These are phyloP conservation scores for Saturnispora diversa DNA, from an alignment of 805 yeast species.

Conservation along the genomic window DNA sequence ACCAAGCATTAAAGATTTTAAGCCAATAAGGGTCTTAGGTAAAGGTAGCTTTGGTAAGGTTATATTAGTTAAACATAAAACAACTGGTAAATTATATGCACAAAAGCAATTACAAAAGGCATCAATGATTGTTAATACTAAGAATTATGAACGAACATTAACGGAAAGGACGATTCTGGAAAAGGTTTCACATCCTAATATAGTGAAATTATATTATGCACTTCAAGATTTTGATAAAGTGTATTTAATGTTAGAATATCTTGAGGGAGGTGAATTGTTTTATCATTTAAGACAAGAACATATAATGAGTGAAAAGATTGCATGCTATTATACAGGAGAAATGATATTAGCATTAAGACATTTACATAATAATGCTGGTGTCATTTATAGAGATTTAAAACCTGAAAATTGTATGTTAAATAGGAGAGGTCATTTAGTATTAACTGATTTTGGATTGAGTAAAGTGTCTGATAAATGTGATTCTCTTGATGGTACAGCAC, in stretches of 20 bases:
- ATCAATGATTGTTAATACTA: conserved; percentile 51
- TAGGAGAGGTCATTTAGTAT: conserved; percentile 66
- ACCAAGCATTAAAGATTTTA: conserved; percentile 46
- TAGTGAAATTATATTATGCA: conserved; percentile 75
- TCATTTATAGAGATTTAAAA: conserved; percentile 79
- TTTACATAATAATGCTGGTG: conserved; percentile 62
- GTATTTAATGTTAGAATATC: conserved; percentile 68
- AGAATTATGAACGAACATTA: conserved; percentile 66
- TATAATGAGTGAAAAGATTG: conserved; percentile 51
- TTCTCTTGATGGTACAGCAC: conserved; percentile 69
- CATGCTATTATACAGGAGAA: conserved; percentile 74
- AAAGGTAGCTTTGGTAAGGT: conserved; percentile 89
- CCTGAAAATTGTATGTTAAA: conserved; percentile 85
- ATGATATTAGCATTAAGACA: conserved; percentile 71
- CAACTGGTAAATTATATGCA: conserved; percentile 63
- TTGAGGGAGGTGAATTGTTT: conserved; percentile 84
- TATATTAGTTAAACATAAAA: conserved; percentile 57
- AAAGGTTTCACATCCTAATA: conserved; percentile 66
- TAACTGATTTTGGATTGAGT: conserved; percentile 81
- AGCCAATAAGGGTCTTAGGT: conserved; percentile 70
- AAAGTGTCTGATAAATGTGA: conserved; percentile 41
- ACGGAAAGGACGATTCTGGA: conserved; percentile 72
- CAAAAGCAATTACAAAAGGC: conserved; percentile 84
- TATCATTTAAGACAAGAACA: conserved; percentile 46
- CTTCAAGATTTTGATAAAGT: conserved; percentile 73